Conservation (phyloP, 2,329 filamentous ascomycete species). For the Neonectria coccinea region DNA sequence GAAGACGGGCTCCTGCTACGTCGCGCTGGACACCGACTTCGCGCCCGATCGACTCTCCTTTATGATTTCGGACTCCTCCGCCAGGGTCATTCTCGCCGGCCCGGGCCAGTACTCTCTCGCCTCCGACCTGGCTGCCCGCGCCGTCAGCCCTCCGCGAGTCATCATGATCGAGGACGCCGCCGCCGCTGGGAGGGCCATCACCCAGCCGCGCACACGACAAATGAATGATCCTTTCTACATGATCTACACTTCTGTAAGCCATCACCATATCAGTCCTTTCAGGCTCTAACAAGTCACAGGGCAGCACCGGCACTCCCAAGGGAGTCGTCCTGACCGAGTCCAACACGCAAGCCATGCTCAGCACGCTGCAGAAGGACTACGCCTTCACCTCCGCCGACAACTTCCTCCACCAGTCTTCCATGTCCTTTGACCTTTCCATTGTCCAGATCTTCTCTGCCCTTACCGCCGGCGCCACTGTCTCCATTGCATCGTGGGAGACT, state of each 20-base stretch:
- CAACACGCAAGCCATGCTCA: constrained; percentile 44
- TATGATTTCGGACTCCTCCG: constrained; percentile 40
- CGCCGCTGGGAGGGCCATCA: constrained; percentile 26
- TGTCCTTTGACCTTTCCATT: constrained; percentile 42
- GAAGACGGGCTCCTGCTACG: constrained; percentile 41
- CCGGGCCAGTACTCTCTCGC: constrained; percentile 35
- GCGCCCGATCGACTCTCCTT: constrained; percentile 42
- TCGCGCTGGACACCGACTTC: constrained; percentile 44
- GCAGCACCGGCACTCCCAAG: constrained; percentile 44
- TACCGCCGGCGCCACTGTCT: constrained; percentile 39
- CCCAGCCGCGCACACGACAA: constrained; percentile 27
- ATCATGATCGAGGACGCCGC: constrained; percentile 37
- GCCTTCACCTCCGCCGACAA: constrained; percentile 33
- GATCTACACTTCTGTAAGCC: constrained; percentile 43
- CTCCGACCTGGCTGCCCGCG: constrained; percentile 31
- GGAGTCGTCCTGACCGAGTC: constrained; percentile 42
- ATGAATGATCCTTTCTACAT: constrained; percentile 42
- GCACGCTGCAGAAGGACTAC: constrained; percentile 39
- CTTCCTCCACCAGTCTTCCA: constrained; percentile 42
- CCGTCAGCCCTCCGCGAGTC: constrained; percentile 28
- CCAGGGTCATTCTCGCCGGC: constrained; percentile 35
- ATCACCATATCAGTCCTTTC: background rate
- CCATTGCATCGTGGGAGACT: constrained; percentile 39
- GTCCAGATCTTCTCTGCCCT: constrained; percentile 41
- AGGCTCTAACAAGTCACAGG: constrained; percentile 30